phyloP scores from a whole-genome alignment of 805 yeast species.

The Lipomyces kockii region DNA sequence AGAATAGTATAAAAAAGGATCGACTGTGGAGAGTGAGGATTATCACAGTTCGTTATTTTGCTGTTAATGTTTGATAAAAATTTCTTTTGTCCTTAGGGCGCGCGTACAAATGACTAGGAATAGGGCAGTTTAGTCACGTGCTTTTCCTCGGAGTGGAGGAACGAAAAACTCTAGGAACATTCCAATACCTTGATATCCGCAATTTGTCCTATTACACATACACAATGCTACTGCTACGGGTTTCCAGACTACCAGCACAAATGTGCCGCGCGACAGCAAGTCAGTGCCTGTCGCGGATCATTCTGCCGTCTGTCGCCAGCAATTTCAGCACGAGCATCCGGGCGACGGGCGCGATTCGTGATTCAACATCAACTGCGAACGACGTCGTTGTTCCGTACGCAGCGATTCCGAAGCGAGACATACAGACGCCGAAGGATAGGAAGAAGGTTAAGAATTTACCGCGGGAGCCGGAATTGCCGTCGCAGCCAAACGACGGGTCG shows the following conservation, averaged over 20 bases:
- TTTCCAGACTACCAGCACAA: background rate
- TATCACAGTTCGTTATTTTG: background rate
- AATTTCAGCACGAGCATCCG: background rate
- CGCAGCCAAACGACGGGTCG: background rate
- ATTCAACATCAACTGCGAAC: too few species aligned
- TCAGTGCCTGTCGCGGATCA: background rate
- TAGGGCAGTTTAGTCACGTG: background rate
- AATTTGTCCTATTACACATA: background rate
- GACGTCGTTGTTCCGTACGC: background rate
- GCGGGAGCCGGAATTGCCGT: conserved; percentile 3
- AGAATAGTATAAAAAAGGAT: background rate
- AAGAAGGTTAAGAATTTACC: background rate
- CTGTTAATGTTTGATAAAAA: background rate
- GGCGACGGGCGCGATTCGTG: background rate
- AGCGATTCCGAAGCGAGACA: background rate
- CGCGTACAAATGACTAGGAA: background rate
- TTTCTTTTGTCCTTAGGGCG: background rate
- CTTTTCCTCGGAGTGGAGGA: too few species aligned
- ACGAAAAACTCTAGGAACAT: background rate
- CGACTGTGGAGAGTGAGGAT: background rate
- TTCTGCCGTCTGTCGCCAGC: background rate
- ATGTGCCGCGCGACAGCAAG: background rate
- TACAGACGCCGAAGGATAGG: background rate
- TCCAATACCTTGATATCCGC: background rate
- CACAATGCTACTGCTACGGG: background rate